These are phyloP conservation scores for Venturia oleaginea DNA, from an alignment of 2,329 filamentous ascomycete genomes.

Conservation along the genomic window DNA sequence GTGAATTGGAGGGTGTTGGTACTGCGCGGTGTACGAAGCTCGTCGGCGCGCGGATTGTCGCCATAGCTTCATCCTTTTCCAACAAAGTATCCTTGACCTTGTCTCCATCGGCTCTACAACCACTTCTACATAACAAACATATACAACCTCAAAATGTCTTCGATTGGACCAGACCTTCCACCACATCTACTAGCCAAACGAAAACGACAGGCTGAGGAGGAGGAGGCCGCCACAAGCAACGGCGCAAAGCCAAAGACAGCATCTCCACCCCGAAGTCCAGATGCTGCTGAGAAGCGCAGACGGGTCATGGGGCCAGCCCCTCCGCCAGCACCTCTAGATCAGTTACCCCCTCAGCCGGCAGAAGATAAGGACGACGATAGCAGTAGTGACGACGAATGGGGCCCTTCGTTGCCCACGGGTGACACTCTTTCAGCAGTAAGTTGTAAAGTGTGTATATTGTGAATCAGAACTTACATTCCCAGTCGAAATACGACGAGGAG, in stretches of 20 bases:
- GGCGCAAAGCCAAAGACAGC: slow-evolving; percentile 18
- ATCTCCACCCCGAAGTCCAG: slow-evolving; percentile 22
- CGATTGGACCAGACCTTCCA: slow-evolving; percentile 62
- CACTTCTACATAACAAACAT: neutral
- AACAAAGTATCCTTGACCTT: neutral
- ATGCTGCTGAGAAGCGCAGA: slow-evolving; percentile 40
- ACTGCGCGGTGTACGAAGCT: neutral
- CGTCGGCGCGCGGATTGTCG: neutral
- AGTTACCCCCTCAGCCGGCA: slow-evolving; percentile 24
- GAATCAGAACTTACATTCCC: neutral
- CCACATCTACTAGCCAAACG: slow-evolving; percentile 50
- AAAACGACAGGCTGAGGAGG: slow-evolving; percentile 39
- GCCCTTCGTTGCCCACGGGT: slow-evolving; percentile 12
- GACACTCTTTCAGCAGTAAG: neutral
- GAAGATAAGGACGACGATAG: slow-evolving; percentile 25
- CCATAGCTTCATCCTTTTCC: neutral
- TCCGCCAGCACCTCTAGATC: slow-evolving; percentile 31
- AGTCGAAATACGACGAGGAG: neutral
- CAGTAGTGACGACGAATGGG: slow-evolving; percentile 25
- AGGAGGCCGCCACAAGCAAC: slow-evolving; percentile 24
- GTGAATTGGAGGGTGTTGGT: neutral
- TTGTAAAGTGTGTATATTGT: neutral
- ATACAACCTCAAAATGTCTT: slow-evolving; percentile 44
- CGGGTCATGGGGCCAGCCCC: slow-evolving; percentile 47
- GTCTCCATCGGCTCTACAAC: neutral